Base-by-base conservation (phyloP, 2,329 filamentous ascomycete genomes). In the Cercospora sojina region DNA sequence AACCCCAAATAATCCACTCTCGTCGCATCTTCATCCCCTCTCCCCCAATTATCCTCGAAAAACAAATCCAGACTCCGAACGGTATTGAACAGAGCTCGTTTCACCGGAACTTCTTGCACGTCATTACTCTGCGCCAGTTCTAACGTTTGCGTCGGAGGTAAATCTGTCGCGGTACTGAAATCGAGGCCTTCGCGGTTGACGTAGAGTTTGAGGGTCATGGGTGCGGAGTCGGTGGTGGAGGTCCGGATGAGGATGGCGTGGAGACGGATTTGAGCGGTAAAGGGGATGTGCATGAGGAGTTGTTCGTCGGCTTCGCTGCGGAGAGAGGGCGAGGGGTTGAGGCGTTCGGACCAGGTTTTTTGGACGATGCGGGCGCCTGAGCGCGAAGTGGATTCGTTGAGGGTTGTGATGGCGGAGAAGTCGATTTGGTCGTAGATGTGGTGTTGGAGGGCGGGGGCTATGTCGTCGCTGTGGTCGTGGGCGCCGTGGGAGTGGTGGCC, bases 261-360 rank as follows among this genome's bases (percentile, higher is more conserved):
- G 0, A 99, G 88, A 76, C 96, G 96, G 67, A 97, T 88, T 79
- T 97, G 93, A 57, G 91, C 93, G 1, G 93, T 93, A 81, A 99
- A 99, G 91, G 95, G 95, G 41, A 98, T 86, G 69, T 90, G 89
- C 85, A 99, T 92, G 64, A 99, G 82, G n/a, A 99, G 80, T 82
- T 99, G 93, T 82, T 97, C 93, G 77, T 98, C 95, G 0, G 90
- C 88, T 77, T 96, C 91, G 76, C 92, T 97, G 74, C 86, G 87
- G 31, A 99, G 84, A 80, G 96, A 91, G 0, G 93, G 92, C 73
- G 87, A 81, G 3, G 85, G 78, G 16, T 87, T 79, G 67, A 97
- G 79, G 64, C 95, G 84, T 79, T 98, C 90, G 5, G 86, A 86
- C 93, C 93, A 99, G 64, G 93, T 92, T 84, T 99, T 99, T 80